A percentile compares a stretch with the other conserved stretches of the same genome.
Evolutionary conservation across 163 green algal species (phyloP).

Genomic region (Scenedesmus sp.): DNA sequence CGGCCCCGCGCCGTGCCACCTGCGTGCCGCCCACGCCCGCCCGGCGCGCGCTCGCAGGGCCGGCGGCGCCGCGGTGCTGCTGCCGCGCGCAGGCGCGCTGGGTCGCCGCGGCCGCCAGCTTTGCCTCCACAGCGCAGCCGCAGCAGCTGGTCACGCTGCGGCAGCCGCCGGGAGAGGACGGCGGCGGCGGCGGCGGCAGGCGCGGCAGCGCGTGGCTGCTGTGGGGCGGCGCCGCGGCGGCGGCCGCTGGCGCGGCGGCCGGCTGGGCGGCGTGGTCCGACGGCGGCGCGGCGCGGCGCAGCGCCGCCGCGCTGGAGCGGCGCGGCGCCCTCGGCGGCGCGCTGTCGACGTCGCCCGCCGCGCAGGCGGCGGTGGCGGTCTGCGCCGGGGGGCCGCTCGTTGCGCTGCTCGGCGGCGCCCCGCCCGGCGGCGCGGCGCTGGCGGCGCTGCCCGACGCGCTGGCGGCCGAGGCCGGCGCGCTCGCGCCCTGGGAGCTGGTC

Average conservation of each 20-base stretch:
- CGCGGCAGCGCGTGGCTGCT: background rate
- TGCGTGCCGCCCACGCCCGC: no score
- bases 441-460: background rate
- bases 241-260: background rate
- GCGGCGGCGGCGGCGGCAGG: background rate
- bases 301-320: background rate
- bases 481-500: slow-evolving; percentile 3
- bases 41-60: no score
- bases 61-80: no score
- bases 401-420: background rate
- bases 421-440: background rate
- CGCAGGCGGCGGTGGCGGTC: background rate
- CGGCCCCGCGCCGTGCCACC: no score
- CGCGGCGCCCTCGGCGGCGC: no score
- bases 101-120: no score
- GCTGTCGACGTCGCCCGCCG: background rate
- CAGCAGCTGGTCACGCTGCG: background rate
- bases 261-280: slow-evolving; percentile 14
- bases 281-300: background rate
- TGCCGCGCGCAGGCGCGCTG: no score
- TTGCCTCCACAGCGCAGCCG: slow-evolving; percentile 15
- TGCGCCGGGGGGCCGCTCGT: slow-evolving; percentile 13
- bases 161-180: background rate
- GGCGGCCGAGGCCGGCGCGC: background rate
- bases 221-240: background rate